Evolutionary conservation across 768 basidiomycete genomes (phyloP).

Genomic region (Boletus tylopilopsis): DNA sequence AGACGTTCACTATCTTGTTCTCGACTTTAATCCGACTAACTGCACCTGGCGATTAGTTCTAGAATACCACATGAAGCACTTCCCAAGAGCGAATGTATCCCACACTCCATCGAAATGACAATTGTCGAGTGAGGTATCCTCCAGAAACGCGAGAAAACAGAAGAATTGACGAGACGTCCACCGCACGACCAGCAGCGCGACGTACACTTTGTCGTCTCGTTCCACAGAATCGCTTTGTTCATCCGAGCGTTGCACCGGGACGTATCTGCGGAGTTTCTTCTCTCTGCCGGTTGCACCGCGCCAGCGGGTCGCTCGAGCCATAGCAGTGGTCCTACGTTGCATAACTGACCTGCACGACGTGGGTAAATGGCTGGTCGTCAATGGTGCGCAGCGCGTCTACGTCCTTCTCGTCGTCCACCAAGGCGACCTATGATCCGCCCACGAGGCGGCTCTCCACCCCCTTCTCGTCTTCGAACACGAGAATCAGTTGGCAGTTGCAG

Average conservation of each 20-base stretch:
- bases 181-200: slow-evolving; percentile 7
- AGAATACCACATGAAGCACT: neutral
- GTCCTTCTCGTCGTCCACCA: slow-evolving; percentile 12
- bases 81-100: neutral
- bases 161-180: slow-evolving; percentile 12
- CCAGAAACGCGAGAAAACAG: slow-evolving; percentile 14
- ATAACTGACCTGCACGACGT: slow-evolving; percentile 17
- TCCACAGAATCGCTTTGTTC: neutral
- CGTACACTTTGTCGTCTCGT: neutral
- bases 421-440: slow-evolving; percentile 17
- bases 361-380: slow-evolving; percentile 14
- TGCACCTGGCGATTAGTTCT: neutral
- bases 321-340: too few relatives aligned
- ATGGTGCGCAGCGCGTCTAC: slow-evolving; percentile 6
- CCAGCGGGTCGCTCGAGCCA: neutral
- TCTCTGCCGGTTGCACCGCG: neutral
- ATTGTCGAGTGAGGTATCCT: neutral
- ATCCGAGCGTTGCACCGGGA: neutral
- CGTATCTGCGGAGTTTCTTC: neutral
- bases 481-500: neutral
- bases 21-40: neutral
- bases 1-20: neutral
- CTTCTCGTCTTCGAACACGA: slow-evolving; percentile 4
- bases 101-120: slow-evolving; percentile 3
- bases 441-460: slow-evolving; percentile 6